Base-by-base conservation (phyloP, 2,329 filamentous ascomycete species). In the Seiridium cupressi region DNA sequence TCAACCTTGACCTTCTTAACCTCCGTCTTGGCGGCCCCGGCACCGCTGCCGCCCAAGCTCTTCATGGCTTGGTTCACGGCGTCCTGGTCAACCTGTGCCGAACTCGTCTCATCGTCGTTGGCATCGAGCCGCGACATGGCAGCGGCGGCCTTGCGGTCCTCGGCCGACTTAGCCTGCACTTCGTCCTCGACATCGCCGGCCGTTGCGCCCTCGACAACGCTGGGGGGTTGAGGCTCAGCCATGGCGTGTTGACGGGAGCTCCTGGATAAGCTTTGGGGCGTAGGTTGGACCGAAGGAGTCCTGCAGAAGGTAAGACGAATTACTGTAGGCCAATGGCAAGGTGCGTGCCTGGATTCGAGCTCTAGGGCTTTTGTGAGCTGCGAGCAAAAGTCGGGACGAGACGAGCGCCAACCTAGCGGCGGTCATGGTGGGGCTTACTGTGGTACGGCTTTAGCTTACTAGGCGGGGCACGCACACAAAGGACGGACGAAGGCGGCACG, bases 131-230 rank as follows among this genome's bases (percentile, higher is more conserved):
- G 84, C 53, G 88, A 89, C 61, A 93, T 84, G 36, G 90, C 90
- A 5, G 87, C 88, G 46, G 89, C 89, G 51, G 89, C 89, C 75
- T 92, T 92, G 75, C 89, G 87, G 77, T 92, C 89, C 75, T 92
- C 89, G 70, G 89, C 89, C 47, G 84, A 86, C 75, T 88, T 89
- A 69, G 83, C 82, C 60, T 77, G 74, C 40, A 80, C 74, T 66
- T 86, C 84, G 62, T 87, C 84, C 60, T 87, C 84, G 63, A 82
- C 78, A 63, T 87, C 84, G 62, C 80, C 84, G 51, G 81, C 78
- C 36, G 83, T 81, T 61, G 84, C 84, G 70, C 87, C 87, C 72
- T 89, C 85, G 63, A 81, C 78, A 61, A 89, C 73, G 56, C 72
- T 78, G 49, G 79, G 69, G 47, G 87, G 85, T 72, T 89, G 86